Conservation (phyloP, 164 flowering plant genomes). For the Nymphaea colorata region DNA sequence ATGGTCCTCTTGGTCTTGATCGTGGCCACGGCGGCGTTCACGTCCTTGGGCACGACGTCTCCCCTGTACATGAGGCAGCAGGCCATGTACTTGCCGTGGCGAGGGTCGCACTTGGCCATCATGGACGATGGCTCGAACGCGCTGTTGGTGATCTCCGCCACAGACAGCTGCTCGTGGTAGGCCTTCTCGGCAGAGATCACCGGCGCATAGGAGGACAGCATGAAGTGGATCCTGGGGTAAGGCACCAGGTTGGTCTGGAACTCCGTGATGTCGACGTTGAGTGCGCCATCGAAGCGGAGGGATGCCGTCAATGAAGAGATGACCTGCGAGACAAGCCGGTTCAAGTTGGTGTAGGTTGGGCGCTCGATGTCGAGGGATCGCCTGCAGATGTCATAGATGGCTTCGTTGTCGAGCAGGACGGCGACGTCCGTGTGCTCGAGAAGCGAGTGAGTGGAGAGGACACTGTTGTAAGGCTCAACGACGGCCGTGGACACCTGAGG, state of each 20-base stretch:
- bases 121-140: slow-evolving; percentile 50
- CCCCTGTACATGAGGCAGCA: slow-evolving; percentile 65
- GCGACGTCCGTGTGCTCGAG: slow-evolving; percentile 46
- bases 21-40: slow-evolving; percentile 55
- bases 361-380: slow-evolving; percentile 48
- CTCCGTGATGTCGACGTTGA: slow-evolving; percentile 58
- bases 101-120: slow-evolving; percentile 69
- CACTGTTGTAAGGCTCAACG: slow-evolving; percentile 64
- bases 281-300: slow-evolving; percentile 18
- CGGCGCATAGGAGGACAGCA: slow-evolving; percentile 57
- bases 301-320: slow-evolving; percentile 61
- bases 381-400: slow-evolving; percentile 61
- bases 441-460: slow-evolving; percentile 22
- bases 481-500: slow-evolving; percentile 72
- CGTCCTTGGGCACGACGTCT: slow-evolving; percentile 69
- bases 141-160: slow-evolving; percentile 55
- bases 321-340: slow-evolving; percentile 54
- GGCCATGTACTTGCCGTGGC: slow-evolving; percentile 69
- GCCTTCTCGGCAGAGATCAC: slow-evolving; percentile 52
- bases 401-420: slow-evolving; percentile 50
- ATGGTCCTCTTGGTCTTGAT: slow-evolving; percentile 64
- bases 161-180: slow-evolving; percentile 52
- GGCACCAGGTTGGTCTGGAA: slow-evolving; percentile 65
- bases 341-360: slow-evolving; percentile 64
- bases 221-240: slow-evolving; percentile 56